phyloP scores from a whole-genome alignment of 768 basidiomycete species.

The Leccinum incarnatum region DNA sequence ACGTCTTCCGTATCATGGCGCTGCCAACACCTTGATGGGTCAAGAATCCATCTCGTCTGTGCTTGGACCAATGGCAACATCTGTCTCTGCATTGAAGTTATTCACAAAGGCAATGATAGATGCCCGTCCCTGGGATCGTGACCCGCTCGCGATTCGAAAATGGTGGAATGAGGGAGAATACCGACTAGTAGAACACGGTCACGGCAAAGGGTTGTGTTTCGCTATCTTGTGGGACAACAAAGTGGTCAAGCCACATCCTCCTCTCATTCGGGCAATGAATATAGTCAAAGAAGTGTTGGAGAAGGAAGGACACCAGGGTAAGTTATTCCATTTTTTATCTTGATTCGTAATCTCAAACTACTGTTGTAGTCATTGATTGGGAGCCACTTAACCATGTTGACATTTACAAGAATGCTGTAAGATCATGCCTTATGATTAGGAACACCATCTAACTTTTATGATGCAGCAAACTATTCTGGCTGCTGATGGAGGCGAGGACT shows the following conservation, averaged over 20 bases:
- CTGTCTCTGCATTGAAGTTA: slow-evolving; percentile 57
- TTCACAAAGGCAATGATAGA: slow-evolving; percentile 42
- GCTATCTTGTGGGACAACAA: slow-evolving; percentile 70
- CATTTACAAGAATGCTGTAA: slow-evolving; percentile 29
- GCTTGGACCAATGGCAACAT: slow-evolving; percentile 69
- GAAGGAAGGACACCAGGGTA: slow-evolving; percentile 67
- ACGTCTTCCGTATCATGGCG: slow-evolving; percentile 68
- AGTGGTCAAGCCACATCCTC: slow-evolving; percentile 58
- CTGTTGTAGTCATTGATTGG: slow-evolving; percentile 58
- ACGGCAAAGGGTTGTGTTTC: slow-evolving; percentile 50
- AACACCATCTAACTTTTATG: neutral
- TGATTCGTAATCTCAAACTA: slow-evolving; percentile 4
- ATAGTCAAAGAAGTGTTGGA: slow-evolving; percentile 56
- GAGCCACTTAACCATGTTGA: slow-evolving; percentile 49
- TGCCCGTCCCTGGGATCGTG: slow-evolving; percentile 59
- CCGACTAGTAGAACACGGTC: slow-evolving; percentile 55
- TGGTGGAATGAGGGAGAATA: slow-evolving; percentile 62
- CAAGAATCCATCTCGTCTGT: slow-evolving; percentile 74
- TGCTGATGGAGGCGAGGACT: slow-evolving; percentile 43
- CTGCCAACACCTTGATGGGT: slow-evolving; percentile 65
- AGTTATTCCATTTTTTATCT: slow-evolving; percentile 1
- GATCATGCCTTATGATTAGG: neutral
- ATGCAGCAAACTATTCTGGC: slow-evolving; percentile 37
- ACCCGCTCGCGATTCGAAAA: slow-evolving; percentile 58
- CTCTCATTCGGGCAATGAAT: slow-evolving; percentile 59